A percentile compares a stretch with the other conserved stretches of the same genome.
phyloP scores from a whole-genome alignment of 768 basidiomycete genomes.

The Russula sp. region DNA sequence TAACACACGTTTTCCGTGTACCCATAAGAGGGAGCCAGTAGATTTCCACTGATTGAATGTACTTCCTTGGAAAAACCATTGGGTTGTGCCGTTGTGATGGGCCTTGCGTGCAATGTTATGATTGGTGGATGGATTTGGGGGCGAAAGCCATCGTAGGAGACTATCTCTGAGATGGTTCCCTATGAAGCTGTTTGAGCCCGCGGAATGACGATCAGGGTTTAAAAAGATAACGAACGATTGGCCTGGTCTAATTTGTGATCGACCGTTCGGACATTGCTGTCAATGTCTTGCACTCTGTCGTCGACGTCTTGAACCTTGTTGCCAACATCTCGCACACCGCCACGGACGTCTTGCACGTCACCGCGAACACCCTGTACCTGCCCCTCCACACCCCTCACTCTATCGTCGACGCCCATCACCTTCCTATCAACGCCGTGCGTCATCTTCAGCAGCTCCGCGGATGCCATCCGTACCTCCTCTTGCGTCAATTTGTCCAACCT shows the following conservation, averaged over 20 bases:
- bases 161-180: background rate
- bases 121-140: conserved; percentile 1
- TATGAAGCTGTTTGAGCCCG: background rate
- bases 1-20: conserved; percentile 3
- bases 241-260: background rate
- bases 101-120: background rate
- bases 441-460: conserved; percentile 1
- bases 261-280: too few relatives aligned
- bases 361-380: background rate
- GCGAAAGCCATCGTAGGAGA: conserved; percentile 3
- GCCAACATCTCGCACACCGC: background rate
- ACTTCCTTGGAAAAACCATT: conserved; percentile 3
- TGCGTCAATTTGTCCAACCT: conserved; percentile 6
- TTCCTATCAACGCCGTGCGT: background rate
- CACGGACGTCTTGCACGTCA: background rate
- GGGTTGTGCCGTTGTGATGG: background rate
- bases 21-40: background rate
- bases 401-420: background rate
- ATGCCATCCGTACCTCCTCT: conserved; percentile 3
- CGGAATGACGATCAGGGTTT: background rate
- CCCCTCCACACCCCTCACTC: background rate
- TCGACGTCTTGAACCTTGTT: background rate
- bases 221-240: background rate
- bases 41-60: conserved; percentile 6
- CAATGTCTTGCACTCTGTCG: background rate